Conservation (phyloP, 352 stramenopile species). For the Pythium biforme region DNA sequence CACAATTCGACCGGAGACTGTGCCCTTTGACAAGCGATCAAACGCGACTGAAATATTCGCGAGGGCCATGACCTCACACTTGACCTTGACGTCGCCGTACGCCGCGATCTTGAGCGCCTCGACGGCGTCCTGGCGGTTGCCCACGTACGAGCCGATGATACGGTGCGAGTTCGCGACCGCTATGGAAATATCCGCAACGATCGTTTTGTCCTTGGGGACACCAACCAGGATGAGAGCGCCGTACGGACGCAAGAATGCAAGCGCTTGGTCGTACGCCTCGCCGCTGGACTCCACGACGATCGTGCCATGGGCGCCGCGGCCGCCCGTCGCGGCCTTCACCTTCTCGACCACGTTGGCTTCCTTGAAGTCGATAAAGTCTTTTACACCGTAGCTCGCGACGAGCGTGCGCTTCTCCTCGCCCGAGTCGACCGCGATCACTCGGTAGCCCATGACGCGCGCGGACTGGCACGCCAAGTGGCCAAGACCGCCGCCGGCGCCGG, state of each 20-base stretch:
- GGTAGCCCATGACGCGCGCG: conserved; percentile 62
- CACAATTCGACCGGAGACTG: no score
- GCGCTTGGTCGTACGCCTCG: conserved; percentile 48
- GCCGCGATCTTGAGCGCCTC: conserved; percentile 54
- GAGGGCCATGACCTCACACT: conserved; percentile 40
- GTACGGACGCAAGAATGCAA: conserved; percentile 60
- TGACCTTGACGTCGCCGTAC: conserved; percentile 41
- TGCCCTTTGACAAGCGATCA: background rate
- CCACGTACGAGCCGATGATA: conserved; percentile 57
- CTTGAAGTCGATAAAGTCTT: conserved; percentile 72
- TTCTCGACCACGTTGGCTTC: conserved; percentile 45
- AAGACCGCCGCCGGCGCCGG: conserved; percentile 64
- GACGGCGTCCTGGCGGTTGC: conserved; percentile 51
- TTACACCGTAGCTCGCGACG: conserved; percentile 62
- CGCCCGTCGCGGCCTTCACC: conserved; percentile 41
- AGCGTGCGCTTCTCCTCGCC: conserved; percentile 63
- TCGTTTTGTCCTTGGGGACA: conserved; percentile 51
- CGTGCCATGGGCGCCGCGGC: conserved; percentile 57
- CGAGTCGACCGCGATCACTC: conserved; percentile 72
- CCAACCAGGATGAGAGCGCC: conserved; percentile 73
- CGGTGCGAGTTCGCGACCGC: conserved; percentile 40
- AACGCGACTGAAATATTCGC: background rate
- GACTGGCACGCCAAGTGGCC: conserved; percentile 80
- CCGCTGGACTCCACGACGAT: conserved; percentile 73
- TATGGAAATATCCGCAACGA: conserved; percentile 35